A percentile compares a stretch with the other conserved stretches of the same genome.
phyloP scores from a whole-genome alignment of 2,329 filamentous ascomycete genomes.

The Paecilomyces variotii region DNA sequence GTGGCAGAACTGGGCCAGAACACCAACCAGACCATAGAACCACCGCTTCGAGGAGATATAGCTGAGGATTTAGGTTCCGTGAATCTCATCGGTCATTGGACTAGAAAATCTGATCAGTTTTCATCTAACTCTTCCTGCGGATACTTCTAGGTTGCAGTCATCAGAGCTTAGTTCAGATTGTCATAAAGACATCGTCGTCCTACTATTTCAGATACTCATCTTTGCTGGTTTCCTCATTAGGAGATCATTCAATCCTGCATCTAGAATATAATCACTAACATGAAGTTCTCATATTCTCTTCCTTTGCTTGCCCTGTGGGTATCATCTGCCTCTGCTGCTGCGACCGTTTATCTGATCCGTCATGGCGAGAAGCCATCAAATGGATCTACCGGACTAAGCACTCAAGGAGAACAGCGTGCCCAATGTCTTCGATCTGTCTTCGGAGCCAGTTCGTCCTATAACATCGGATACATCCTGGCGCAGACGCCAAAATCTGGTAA shows the following conservation, averaged over 20 bases:
- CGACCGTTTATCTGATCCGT: slow-evolving; percentile 55
- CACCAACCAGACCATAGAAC: background rate
- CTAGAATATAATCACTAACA: background rate
- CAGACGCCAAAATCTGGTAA: slow-evolving; percentile 43
- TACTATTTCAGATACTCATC: background rate
- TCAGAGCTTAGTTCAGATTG: background rate
- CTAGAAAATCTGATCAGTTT: background rate
- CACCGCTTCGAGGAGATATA: background rate
- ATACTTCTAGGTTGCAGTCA: background rate
- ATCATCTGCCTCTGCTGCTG: slow-evolving; percentile 13
- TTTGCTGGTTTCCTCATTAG: background rate
- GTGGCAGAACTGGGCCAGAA: background rate
- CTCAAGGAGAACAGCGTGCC: slow-evolving; percentile 47
- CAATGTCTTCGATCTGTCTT: slow-evolving; percentile 54
- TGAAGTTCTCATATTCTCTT: background rate
- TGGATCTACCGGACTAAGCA: slow-evolving; percentile 43
- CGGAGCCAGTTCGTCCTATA: slow-evolving; percentile 42
- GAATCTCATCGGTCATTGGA: background rate
- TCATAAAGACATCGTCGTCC: background rate
- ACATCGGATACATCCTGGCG: slow-evolving; percentile 54
- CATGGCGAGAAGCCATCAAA: slow-evolving; percentile 55
- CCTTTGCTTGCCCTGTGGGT: slow-evolving; percentile 1
- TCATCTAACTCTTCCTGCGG: background rate
- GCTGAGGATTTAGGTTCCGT: background rate
- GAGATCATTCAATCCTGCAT: too few species aligned